Base-by-base conservation (phyloP, 495 filamentous ascomycete genomes). In the Xylaria nigripes region DNA sequence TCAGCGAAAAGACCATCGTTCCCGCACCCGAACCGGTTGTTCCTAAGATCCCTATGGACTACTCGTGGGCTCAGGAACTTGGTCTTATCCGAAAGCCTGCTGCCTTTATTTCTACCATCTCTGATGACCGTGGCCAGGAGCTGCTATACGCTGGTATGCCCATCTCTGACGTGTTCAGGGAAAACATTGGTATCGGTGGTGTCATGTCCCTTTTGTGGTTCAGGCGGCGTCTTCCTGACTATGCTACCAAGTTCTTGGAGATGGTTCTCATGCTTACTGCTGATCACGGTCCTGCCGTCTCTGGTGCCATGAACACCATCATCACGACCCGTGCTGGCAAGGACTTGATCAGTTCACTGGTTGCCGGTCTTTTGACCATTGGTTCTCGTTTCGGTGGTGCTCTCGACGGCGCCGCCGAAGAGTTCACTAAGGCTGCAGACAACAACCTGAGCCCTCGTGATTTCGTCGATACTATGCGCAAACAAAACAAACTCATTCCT, bases 181-280 rank as follows among this genome's bases (percentile, higher is more conserved):
- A 98, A 80, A 89, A 97, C 60, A 96, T 98, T 65, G 93, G 93
- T 60, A 96, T 98, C 64, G 93, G 93, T 64, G 93, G 93, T 85
- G 93, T 98, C 74, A 98, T 98, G 93, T 95, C 94, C 24, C 84
- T 98, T 48, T 80, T 98, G 53, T 98, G 93, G 93, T 98, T 98
- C 92, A 92, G 93, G 64, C 91, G 93, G 72, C 89, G 93, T 68
- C 87, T 98, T 45, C 93, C 93, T 58, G 78, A 87, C 62, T 96
- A 95, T 68, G 94, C 93, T 63, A 89, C 89, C 79, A 94, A 93
- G 78, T 98, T 98, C 83, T 75, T 98, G 60, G 93, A 98, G 81
- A 98, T 98, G 93, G 94, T 98, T 61, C 90, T 98, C 71, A 98
- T 98, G 93, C 83, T 98, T 68, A 98, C 93, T 64, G 93, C 93